Percentiles rank a stretch among this genome's conserved stretches.
phyloP scores from a whole-genome alignment of 306 rosid genomes.

The Datisca glomerata region DNA sequence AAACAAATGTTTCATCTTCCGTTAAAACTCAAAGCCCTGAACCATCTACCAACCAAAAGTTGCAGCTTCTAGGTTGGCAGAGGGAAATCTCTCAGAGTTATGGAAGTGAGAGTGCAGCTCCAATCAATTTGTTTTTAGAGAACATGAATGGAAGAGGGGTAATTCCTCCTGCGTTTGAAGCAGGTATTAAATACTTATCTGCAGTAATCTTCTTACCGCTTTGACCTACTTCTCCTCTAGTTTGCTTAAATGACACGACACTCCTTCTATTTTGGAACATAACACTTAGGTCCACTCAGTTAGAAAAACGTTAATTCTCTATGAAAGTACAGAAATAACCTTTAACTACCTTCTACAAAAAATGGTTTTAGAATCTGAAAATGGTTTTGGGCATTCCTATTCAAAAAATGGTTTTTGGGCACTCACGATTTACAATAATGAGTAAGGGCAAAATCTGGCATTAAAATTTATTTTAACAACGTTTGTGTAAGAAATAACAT shows the following conservation, averaged over 20 bases:
- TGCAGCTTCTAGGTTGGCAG: conserved; percentile 26
- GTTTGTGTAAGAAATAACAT: no score
- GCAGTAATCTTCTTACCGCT: no score
- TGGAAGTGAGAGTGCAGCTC: conserved; percentile 26
- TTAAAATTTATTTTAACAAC: no score
- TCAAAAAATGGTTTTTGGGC: no score
- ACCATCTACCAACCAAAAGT: conserved; percentile 30
- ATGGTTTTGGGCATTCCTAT: no score
- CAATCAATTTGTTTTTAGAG: conserved; percentile 26
- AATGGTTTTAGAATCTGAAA: no score
- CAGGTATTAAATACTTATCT: conserved; percentile 31
- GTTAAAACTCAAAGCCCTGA: conserved; percentile 27
- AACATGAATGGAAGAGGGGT: conserved; percentile 35
- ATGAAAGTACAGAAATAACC: no score
- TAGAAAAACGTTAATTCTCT: no score
- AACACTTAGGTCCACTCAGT: no score
- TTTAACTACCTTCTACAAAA: no score
- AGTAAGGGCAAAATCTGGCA: no score
- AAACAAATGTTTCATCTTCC: conserved; percentile 36
- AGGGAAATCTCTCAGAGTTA: conserved; percentile 31
- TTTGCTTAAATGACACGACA: not conserved
- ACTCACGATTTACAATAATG: no score
- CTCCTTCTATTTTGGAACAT: not conserved
- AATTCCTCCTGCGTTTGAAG: conserved; percentile 37
- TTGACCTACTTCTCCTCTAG: not conserved